A percentile compares a stretch with the other conserved stretches of the same genome.
Conservation (phyloP, 495 filamentous ascomycete species). For the Neurospora africana region DNA sequence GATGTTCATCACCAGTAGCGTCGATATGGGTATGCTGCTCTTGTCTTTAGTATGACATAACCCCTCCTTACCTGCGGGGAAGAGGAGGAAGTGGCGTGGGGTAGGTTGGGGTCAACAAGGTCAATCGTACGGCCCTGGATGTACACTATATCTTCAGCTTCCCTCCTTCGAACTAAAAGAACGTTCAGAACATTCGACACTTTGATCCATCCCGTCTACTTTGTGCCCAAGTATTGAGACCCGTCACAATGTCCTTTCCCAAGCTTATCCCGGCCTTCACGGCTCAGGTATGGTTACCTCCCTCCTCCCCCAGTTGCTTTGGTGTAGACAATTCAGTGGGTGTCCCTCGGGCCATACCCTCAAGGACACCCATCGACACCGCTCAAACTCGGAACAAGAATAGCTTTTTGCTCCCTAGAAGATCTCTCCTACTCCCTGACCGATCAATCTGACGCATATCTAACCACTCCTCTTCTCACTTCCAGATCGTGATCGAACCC, state of each 20-base stretch:
- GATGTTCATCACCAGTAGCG: not conserved
- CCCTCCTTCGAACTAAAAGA: not conserved
- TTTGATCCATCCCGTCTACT: not conserved
- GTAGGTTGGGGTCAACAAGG: not conserved
- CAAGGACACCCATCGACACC: not conserved
- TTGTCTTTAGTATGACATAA: not conserved
- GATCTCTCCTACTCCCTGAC: not conserved
- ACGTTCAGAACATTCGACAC: not conserved
- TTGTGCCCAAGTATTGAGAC: not conserved
- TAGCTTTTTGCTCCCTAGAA: not conserved
- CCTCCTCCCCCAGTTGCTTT: not conserved
- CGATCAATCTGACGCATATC: not conserved
- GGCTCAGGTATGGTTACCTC: conserved; percentile 18
- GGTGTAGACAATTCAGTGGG: not conserved
- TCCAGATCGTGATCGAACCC: conserved; percentile 24
- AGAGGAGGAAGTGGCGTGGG: not conserved
- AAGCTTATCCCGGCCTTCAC: conserved; percentile 38
- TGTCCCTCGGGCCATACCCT: not conserved
- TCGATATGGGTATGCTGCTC: not conserved
- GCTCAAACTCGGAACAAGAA: not conserved
- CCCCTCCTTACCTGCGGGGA: not conserved
- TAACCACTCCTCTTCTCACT: not conserved
- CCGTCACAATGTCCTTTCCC: conserved; percentile 16
- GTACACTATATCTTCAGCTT: not conserved
- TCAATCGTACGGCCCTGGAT: not conserved